Conservation (phyloP, 106 monocot species). For the Dactylorhiza incarnata region DNA sequence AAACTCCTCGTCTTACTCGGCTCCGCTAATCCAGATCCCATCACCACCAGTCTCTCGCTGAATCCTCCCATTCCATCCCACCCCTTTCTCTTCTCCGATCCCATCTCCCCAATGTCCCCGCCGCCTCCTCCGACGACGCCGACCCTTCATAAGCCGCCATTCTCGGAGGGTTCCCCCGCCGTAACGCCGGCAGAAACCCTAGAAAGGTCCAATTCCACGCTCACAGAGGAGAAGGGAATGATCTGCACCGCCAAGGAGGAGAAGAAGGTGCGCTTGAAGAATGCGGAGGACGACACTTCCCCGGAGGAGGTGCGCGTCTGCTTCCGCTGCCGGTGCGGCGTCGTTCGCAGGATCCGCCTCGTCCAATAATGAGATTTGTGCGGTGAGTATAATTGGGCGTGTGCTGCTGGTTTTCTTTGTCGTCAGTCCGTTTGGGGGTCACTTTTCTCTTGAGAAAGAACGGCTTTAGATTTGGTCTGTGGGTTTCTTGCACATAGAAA, state of each 20-base stretch:
- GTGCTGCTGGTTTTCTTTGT: no score
- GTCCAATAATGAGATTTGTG: background rate
- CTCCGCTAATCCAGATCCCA: background rate
- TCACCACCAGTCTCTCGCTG: background rate
- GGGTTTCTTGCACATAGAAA: no score
- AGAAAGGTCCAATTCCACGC: background rate
- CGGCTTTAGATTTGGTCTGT: no score
- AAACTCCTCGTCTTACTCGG: slow-evolving; percentile 3
- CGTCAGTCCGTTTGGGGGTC: no score
- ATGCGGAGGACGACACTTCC: background rate
- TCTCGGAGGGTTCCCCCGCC: background rate
- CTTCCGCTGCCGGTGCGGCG: background rate
- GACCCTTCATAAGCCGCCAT: background rate
- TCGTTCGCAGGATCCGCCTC: background rate
- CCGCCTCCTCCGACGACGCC: background rate
- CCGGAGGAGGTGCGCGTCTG: slow-evolving; percentile 1
- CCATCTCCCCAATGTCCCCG: background rate
- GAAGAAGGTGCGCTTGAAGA: background rate
- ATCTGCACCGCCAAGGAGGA: background rate
- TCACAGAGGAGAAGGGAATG: background rate
- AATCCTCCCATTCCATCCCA: background rate
- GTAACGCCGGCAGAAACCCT: background rate
- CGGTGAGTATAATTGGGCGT: background rate
- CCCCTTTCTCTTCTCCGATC: background rate
- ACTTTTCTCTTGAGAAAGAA: no score